Base-by-base conservation (phyloP, 176 grass and related monocot species). In the Ensete glaucum region DNA sequence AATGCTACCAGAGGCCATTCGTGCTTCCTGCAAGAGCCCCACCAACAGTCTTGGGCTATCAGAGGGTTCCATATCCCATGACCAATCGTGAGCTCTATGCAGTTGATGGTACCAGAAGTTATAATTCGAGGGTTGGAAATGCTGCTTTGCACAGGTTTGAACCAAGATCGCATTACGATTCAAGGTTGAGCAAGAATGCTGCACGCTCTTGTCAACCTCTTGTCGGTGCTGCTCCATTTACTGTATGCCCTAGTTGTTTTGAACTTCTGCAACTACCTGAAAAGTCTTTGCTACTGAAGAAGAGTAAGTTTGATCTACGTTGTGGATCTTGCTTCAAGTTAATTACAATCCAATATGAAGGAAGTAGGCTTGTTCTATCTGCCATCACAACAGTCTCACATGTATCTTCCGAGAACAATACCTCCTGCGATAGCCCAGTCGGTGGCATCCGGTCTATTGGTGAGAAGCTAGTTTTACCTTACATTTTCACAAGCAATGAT, bases 291-390 rank as follows among this genome's bases (percentile, higher is more conserved):
- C 64, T 52, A 26, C 75, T 73, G 27, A 80, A 82, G 9, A 91
- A 91, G 70, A 82, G 85, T 64, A 88, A 90, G 77, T 77, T 89
- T 84, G 91, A 84, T 63, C 67, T 98, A 73, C 80, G 73, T 20
- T 99, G 95, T 81, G 95, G 90, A 48, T 94, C 95, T 24, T 99
- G 95, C 86, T 99, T 86, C n/a, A 85, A 91, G 74, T 79, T 87
- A 76, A 89, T 94, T 82, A 54, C 88, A 68, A 71, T 94, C 49
- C 87, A 85, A n/a, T 78, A 91, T 72, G 86, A 94, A 78, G 88
- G 86, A 84, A 94, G 80, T 71, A 88, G 76, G 78, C 77, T 91
- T 25, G 29, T 84, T 23, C 71, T 93, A 64, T 93, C 88, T 68
- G 84, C 81, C 53, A 14, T 78, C 78, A 49, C 53, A 9, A 53